Percentiles rank a stretch among this genome's conserved stretches.
These are phyloP conservation scores for Nitzschia sp. DNA, from an alignment of 108 stramenopile genomes.

Conservation along the genomic window DNA sequence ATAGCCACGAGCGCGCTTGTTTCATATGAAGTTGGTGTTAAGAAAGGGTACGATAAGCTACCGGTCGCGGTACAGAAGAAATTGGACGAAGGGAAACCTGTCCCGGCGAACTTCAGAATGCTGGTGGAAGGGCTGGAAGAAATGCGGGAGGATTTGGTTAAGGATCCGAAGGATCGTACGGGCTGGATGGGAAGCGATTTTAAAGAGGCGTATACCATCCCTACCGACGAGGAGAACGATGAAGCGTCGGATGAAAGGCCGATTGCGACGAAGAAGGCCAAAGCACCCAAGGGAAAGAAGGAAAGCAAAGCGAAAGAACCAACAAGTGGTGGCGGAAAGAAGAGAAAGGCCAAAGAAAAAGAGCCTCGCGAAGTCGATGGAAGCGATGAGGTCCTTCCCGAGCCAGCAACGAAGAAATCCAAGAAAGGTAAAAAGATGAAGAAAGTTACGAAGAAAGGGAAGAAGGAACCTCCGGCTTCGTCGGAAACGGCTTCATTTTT, in stretches of 20 bases:
- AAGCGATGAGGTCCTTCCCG: neutral
- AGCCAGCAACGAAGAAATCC: neutral
- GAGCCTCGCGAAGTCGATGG: neutral
- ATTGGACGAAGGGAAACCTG: constrained; percentile 27
- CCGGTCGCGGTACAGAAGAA: constrained; percentile 12
- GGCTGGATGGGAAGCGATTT: constrained; percentile 23
- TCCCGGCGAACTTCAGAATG: neutral
- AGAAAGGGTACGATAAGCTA: constrained; percentile 26
- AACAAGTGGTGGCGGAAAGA: neutral
- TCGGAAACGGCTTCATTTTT: neutral
- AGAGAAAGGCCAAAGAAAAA: constrained; percentile 27
- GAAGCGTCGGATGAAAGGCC: neutral
- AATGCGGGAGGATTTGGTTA: constrained; percentile 38
- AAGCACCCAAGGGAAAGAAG: constrained; percentile 2
- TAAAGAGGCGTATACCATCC: constrained; percentile 36
- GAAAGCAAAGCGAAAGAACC: neutral
- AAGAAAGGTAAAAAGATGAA: constrained; percentile 14
- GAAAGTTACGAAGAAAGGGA: constrained; percentile 25
- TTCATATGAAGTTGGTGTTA: constrained; percentile 34
- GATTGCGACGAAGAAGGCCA: constrained; percentile 10
- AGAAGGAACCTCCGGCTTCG: neutral
- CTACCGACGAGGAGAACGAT: constrained; percentile 16
- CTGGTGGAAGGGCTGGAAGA: constrained; percentile 31
- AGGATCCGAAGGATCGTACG: constrained; percentile 38
- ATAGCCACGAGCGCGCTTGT: constrained; percentile 22